A percentile compares a stretch with the other conserved stretches of the same genome.
Conservation (phyloP, 805 yeast species). For the Metschnikowia kofuensis region DNA sequence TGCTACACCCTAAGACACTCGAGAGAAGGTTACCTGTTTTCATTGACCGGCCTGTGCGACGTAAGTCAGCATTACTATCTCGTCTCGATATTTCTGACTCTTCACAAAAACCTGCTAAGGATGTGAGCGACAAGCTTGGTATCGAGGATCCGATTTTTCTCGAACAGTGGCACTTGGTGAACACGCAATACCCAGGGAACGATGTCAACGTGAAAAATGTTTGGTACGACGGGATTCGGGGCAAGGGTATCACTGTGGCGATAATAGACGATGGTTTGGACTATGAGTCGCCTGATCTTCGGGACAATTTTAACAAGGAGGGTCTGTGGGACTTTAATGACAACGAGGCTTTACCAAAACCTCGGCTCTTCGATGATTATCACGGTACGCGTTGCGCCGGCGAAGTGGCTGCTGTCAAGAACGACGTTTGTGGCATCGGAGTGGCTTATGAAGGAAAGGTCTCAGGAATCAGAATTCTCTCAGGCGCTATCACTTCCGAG, state of each 20-base stretch:
- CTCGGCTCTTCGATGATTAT: constrained; percentile 74
- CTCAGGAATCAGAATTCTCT: constrained; percentile 84
- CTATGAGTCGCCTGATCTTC: constrained; percentile 70
- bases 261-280: constrained; percentile 95
- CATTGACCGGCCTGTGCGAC: constrained; percentile 12
- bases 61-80: not conserved
- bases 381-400: constrained; percentile 99
- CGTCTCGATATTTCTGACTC: constrained; percentile 44
- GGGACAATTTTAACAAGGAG: constrained; percentile 60
- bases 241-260: constrained; percentile 79
- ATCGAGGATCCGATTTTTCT: constrained; percentile 83
- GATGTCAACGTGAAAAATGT: constrained; percentile 85
- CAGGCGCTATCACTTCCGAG: constrained; percentile 74
- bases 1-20: constrained; percentile 53
- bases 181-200: constrained; percentile 67
- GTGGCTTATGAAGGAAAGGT: constrained; percentile 88
- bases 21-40: constrained; percentile 58
- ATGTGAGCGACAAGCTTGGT: constrained; percentile 49
- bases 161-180: constrained; percentile 90
- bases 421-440: constrained; percentile 91
- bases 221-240: constrained; percentile 81
- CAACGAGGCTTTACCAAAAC: constrained; percentile 71
- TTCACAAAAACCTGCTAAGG: constrained; percentile 43
- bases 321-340: constrained; percentile 96
- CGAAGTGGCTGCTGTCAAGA: constrained; percentile 88